These are phyloP conservation scores for Neurospora hispaniola DNA, from an alignment of 495 filamentous ascomycete genomes.

Conservation along the genomic window DNA sequence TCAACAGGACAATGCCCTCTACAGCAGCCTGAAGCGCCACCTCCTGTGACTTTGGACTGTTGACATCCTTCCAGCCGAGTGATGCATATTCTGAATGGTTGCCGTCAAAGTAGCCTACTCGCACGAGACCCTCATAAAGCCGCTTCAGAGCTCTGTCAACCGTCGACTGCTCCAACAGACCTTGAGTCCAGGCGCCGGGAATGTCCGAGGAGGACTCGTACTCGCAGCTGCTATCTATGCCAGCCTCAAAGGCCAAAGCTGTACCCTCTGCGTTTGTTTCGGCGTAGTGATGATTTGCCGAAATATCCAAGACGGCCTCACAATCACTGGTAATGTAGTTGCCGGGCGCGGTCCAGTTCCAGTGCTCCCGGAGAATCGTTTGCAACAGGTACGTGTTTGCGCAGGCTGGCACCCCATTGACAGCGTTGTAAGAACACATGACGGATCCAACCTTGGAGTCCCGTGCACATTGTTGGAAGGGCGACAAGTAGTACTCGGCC, in stretches of 20 bases:
- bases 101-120: conserved; percentile 27
- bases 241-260: conserved; percentile 13
- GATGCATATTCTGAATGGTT: conserved; percentile 1
- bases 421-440: conserved; percentile 40
- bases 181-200: conserved; percentile 11
- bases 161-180: conserved; percentile 7
- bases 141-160: conserved; percentile 14
- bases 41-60: conserved; percentile 13
- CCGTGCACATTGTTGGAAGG: conserved; percentile 34
- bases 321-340: conserved; percentile 37
- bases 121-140: conserved; percentile 35
- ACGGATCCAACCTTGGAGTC: conserved; percentile 35
- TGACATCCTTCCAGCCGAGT: conserved; percentile 15
- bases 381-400: conserved; percentile 32
- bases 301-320: conserved; percentile 32
- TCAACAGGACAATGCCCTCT: conserved; percentile 22
- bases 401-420: conserved; percentile 37
- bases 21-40: conserved; percentile 21
- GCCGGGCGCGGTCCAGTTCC: conserved; percentile 32
- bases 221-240: conserved; percentile 14
- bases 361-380: conserved; percentile 36
- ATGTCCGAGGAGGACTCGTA: conserved; percentile 12
- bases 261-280: conserved; percentile 14
- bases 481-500: conserved; percentile 38
- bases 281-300: conserved; percentile 16